Base-by-base conservation (phyloP, 257 asterid genomes). In the Nicotiana sylvestris region DNA sequence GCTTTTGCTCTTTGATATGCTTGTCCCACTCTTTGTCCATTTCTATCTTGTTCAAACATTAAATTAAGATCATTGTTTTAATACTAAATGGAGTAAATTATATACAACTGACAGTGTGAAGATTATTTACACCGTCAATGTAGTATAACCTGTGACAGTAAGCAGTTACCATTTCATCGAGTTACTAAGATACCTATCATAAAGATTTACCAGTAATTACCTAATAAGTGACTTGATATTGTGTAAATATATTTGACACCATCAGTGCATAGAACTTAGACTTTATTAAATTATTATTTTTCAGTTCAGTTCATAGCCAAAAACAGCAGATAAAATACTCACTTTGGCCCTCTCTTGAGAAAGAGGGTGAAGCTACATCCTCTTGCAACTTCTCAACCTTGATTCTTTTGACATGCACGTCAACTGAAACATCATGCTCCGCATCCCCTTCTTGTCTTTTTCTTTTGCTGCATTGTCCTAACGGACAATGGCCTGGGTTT, bases 1-100 rank as follows among this genome's bases (percentile, higher is more conserved):
- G 76, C 53, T 46, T 43, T 39, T 30, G 85, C 84, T 39, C 16
- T 78, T 62, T 82, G 58, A 69, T 78, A 85, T 39, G 84, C 55
- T 29, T 30, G 51, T 8, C 18, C 17, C 30, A 32, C 27, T 51
- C 29, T 49, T 67, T 76, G 37, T 21, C 60, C 0, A 33, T 53
- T 21, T 67, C 8, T 51, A 27, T 30, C 65, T 5, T 7, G 6
- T 9, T 17, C 25, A 51, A 11, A 51, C 57, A 51, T 10, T 9
- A 51, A 10, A 51, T 2, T 17, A 33, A 67, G 13, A 67, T 33
- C 16, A 67, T 3, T 33, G 21, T 3, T 12, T 66, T 12, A 65
- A 65, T 30, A 65, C 37, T 11, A 30, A 65, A 43, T 15, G 11
- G 21, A n/a, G 15, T 55, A 12, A 55, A 0, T 55, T 13, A 55